phyloP scores from a whole-genome alignment of 2,329 filamentous ascomycete genomes.

The Myriosclerotinia duriaeana region DNA sequence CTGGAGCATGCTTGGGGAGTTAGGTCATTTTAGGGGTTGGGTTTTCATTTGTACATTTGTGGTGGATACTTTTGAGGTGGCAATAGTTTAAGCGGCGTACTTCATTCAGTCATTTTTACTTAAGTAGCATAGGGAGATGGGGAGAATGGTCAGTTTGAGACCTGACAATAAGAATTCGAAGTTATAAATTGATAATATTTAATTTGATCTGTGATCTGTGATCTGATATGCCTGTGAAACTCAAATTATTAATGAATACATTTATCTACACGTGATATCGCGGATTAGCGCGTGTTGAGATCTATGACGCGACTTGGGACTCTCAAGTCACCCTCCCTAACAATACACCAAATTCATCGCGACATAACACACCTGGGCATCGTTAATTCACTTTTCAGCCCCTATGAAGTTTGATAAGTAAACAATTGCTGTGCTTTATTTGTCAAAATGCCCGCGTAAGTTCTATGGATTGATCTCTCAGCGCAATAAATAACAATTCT shows the following conservation, averaged over 20 bases:
- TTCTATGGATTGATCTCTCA: conserved; percentile 10
- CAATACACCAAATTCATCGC: background rate
- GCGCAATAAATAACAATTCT: conserved; percentile 26
- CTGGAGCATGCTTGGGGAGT: conserved; percentile 36
- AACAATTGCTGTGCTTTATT: conserved; percentile 19
- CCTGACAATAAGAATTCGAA: conserved; percentile 1
- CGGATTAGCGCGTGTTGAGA: conserved; percentile 19
- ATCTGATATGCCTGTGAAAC: background rate
- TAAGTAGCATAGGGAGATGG: conserved; percentile 22
- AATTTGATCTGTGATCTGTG: background rate
- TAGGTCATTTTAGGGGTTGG: conserved; percentile 24
- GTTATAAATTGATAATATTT: background rate
- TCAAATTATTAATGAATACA: background rate
- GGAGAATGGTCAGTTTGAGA: conserved; percentile 9
- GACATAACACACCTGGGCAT: background rate
- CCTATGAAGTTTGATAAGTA: conserved; percentile 9
- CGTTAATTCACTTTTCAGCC: background rate
- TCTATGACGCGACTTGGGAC: conserved; percentile 17
- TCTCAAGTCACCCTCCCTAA: background rate
- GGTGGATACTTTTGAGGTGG: conserved; percentile 26
- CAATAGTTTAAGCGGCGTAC: conserved; percentile 37
- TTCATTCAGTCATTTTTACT: conserved; percentile 29
- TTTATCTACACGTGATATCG: conserved; percentile 21
- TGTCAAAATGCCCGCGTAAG: conserved; percentile 50
- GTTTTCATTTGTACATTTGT: conserved; percentile 33